A percentile compares a stretch with the other conserved stretches of the same genome.
Conservation (phyloP, 2,329 filamentous ascomycete genomes). For the Penicillium italicum region DNA sequence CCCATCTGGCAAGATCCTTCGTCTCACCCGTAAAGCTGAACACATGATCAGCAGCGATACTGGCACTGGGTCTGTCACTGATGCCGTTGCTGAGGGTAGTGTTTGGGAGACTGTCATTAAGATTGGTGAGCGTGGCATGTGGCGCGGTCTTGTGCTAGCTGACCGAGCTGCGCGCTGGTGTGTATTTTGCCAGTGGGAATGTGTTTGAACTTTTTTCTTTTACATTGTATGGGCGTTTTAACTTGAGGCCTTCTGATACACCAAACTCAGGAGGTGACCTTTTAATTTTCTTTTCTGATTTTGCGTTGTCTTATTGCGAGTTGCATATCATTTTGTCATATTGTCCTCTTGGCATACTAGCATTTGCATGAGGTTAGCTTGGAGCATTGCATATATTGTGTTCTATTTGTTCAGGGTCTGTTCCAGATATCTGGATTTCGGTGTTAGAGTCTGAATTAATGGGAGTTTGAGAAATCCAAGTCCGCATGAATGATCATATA, state of each 20-base stretch:
- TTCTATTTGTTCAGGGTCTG: slow-evolving; percentile 6
- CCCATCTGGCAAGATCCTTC: slow-evolving; percentile 88
- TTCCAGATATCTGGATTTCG: slow-evolving; percentile 2
- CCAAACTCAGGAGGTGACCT: neutral
- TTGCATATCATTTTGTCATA: slow-evolving; percentile 7
- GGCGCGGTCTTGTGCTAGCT: slow-evolving; percentile 61
- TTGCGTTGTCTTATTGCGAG: neutral
- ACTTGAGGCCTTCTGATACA: slow-evolving; percentile 1
- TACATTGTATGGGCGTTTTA: slow-evolving; percentile 1
- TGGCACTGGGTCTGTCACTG: slow-evolving; percentile 33
- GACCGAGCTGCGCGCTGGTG: slow-evolving; percentile 65
- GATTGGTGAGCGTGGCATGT: slow-evolving; percentile 60
- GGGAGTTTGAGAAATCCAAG: neutral
- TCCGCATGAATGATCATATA: neutral
- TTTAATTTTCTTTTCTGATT: slow-evolving; percentile 3
- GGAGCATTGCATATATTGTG: slow-evolving; percentile 24
- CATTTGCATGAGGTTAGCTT: slow-evolving; percentile 26
- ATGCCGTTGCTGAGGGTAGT: slow-evolving; percentile 49
- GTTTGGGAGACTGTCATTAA: slow-evolving; percentile 66
- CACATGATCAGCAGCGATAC: slow-evolving; percentile 39
- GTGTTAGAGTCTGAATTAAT: slow-evolving; percentile 14
- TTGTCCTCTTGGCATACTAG: slow-evolving; percentile 17
- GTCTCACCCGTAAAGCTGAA: slow-evolving; percentile 52
- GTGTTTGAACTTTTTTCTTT: slow-evolving; percentile 42
- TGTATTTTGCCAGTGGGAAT: slow-evolving; percentile 67